A percentile compares a stretch with the other conserved stretches of the same genome.
phyloP scores from a whole-genome alignment of 208 protist species.

The Trichomonas tenax region DNA sequence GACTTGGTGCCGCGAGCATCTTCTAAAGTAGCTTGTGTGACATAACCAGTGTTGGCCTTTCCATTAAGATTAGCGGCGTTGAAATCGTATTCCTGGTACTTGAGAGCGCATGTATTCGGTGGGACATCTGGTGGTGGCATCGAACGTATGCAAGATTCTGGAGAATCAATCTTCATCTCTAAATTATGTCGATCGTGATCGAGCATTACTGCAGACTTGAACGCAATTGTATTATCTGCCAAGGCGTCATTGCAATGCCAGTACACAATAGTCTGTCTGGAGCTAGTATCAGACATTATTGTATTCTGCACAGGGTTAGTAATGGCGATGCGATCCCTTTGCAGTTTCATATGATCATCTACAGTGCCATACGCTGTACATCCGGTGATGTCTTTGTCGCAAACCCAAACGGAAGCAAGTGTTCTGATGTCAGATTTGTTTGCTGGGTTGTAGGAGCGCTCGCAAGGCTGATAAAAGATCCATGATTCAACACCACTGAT shows the following conservation, averaged over 20 bases:
- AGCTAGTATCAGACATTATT: neutral
- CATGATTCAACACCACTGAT: neutral
- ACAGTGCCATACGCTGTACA: neutral
- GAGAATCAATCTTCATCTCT: neutral
- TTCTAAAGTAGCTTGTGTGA: neutral
- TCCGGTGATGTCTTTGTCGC: neutral
- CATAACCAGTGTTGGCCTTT: neutral
- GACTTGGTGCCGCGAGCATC: neutral
- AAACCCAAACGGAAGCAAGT: neutral
- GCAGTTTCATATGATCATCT: neutral
- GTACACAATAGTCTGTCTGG: neutral
- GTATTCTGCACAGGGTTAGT: neutral
- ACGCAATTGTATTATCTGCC: neutral
- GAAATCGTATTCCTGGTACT: neutral
- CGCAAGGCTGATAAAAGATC: slow-evolving; percentile 9
- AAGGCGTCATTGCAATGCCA: neutral
- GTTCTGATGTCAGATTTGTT: neutral
- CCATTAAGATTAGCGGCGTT: neutral
- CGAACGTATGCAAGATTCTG: neutral
- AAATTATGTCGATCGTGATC: neutral
- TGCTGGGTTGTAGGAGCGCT: neutral
- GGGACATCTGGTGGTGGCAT: neutral
- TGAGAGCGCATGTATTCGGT: neutral
- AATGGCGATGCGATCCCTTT: neutral
- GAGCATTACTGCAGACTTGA: neutral